Base-by-base conservation (phyloP, 2,329 filamentous ascomycete species). In the Exserohilum rostratum region DNA sequence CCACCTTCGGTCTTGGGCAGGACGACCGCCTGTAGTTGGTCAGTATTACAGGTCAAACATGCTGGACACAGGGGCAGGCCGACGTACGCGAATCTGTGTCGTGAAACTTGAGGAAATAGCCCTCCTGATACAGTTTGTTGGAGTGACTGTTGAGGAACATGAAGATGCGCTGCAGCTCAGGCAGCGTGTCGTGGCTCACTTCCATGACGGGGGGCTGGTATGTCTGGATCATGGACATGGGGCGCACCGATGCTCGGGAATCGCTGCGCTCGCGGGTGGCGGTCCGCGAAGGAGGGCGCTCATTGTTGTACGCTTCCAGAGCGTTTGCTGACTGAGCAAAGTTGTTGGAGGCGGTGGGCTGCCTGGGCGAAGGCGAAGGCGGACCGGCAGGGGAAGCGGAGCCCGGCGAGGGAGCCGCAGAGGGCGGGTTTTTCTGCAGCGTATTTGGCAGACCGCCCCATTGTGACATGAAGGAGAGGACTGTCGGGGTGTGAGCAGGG, bases 61-160 rank as follows among this genome's bases (percentile, higher is more conserved):
- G 15, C 20, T 38, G 40, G 35, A 51, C 13, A 50, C 2, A 7
- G 22, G 22, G 20, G 7, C 2, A 27, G 29, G 13, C 20, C 30
- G 54, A 85, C 91, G 67, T 84, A 96, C 93, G 88, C 50, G 87
- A 88, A 70, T 98, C 96, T 65, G 96, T 87, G 76, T 99, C 95
- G 75, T 97, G 93, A 44, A 99, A 81, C 78, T 98, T 99, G 66
- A 99, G 79, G 65, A 99, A 98, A 72, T 98, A 99, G 33, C 95
- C 95, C 78, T 99, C 95, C 66, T 97, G 93, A 74, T 98, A 99
- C 51, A 98, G 81, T 78, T 98, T 98, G 77, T 97, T 97, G 53
- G 87, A 89, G 75, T 99, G 95, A 77, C 89, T 95, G 78, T 96
- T 98, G 62, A 99, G 84, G 71, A 91, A 95, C 57, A 86, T 90